Evolutionary conservation across 1,139 yeast species (phyloP), one percentile per base, ranked within the genome.

Genomic region (Wickerhamiella pararugosa): DNA sequence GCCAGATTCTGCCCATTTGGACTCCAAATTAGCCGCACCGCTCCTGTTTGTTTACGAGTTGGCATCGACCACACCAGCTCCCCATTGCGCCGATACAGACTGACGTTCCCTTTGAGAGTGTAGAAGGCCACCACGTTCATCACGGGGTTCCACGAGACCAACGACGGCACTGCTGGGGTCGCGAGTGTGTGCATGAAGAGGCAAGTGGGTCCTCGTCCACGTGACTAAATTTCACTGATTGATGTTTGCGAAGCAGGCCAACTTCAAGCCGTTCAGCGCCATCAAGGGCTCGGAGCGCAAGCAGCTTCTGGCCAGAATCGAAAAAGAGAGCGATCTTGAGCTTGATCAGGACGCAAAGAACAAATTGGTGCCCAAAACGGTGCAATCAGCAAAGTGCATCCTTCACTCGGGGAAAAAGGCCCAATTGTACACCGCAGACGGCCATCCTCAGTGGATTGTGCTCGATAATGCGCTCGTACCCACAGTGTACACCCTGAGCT

Each of bases 211-310:
- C 11, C 34, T 32, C 4, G 34, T 8, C 34, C 30, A 9, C 30
- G 25, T 32, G 8, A 7, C 26, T 6, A 6, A 15, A 7, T 32
- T 10, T 32, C 9, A 32, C 34, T 32, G 15, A 7, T 9, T 15
- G 25, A 51, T 51, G 54, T 51, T 51, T 36, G 46, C 52, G 9
- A 51, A 51, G 37, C 51, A 49, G 21, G 52, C 52, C 7, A 30
- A 41, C 10, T 65, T 76, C 42, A 84, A 84, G 60, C 78, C 93
- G 4, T 67, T 76, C 40, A 74, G 94, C 7, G 82, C 82, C 53
- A 68, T 87, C 47, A 86, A 86, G 59, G 73, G 83, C 8, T 80
- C 94, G 0, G 96, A 86, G 49, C 65, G 93, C 39, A 70, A 86
- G 53, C 74, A 71, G 51, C 61, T 83, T 32, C 63, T 77, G 8